Base-by-base conservation (phyloP, 2,329 filamentous ascomycete genomes). In the Dactylonectria macrodidyma region DNA sequence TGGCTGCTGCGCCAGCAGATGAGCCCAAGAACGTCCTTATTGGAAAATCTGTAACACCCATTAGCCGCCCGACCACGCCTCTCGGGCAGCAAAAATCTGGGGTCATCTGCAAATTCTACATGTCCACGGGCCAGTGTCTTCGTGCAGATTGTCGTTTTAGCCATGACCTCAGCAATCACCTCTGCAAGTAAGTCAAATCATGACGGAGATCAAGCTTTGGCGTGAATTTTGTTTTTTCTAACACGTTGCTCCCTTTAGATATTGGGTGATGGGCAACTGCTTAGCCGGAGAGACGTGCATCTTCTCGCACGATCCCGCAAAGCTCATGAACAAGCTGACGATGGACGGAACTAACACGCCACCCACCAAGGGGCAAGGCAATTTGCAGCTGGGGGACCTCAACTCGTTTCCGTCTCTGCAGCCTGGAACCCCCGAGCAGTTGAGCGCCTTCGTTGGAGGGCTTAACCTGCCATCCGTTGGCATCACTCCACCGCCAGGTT, bases 101-200 rank as follows among this genome's bases (percentile, higher is more conserved):
- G 30, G 92, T 98, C 46, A 93, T 98, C 48, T 99, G 96, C 88
- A 97, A 97, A 82, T 99, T 98, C 81, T 98, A 95, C 86, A 86
- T 99, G 71, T 95, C 95, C 10, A 97, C 93, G 8, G 96, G 96
- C n/a, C 93, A 96, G 81, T 99, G 96, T 80, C 90, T 98, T 60
- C 91, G 96, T 66, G 95, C 95, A 67, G 96, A 99, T 81, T 99
- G 96, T 81, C 92, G 95, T 65, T 99, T 98, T 82, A 97, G 95
- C 74, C 96, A 99, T 81, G 95, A 99, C 80, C 88, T 97, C 51
- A 97, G 94, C 78, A 97, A 93, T 78, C 96, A 98, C 77, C 89
- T 99, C 69, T 99, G 96, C 95, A 98, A 98, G 94, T 97, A 86
- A 88, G 94, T 92, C 58, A 51, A 57, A 6, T 59, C 63, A 16